Conservation (phyloP, 2,329 filamentous ascomycete genomes). For the Fusarium metavorans region DNA sequence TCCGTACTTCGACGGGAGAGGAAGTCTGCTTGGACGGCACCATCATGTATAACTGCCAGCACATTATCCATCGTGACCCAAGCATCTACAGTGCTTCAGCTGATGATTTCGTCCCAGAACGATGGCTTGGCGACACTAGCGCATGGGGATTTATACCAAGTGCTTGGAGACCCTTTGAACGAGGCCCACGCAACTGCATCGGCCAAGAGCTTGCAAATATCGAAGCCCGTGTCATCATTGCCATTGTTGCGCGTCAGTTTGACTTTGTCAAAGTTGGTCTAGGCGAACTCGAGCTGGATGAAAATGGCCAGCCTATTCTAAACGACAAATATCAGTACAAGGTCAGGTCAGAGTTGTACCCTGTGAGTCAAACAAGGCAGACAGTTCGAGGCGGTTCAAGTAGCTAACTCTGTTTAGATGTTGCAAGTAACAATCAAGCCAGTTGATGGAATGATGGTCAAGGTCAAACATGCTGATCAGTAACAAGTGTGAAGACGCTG, state of each 20-base stretch:
- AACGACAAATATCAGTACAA: neutral
- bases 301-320: neutral
- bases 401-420: neutral
- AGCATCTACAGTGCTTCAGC: neutral
- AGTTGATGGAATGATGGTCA: neutral
- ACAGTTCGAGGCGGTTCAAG: neutral
- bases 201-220: conserved; percentile 7
- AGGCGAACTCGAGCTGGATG: conserved; percentile 2
- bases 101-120: neutral
- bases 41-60: conserved; percentile 50
- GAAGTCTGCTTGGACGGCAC: conserved; percentile 49
- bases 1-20: neutral
- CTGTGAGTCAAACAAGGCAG: neutral
- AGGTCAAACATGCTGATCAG: neutral
- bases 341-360: neutral
- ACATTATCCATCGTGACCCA: conserved; percentile 51
- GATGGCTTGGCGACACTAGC: neutral
- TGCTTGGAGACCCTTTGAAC: conserved; percentile 11
- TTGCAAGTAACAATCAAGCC: neutral
- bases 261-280: neutral
- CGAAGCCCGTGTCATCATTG: conserved; percentile 1
- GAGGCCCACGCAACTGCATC: conserved; percentile 6
- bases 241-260: conserved; percentile 3
- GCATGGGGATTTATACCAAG: neutral
- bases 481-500: neutral